Evolutionary conservation across 441 rosid genomes (phyloP), one percentile per base, ranked within the genome.

Genomic region (Pelargonium myrrhifolium): DNA sequence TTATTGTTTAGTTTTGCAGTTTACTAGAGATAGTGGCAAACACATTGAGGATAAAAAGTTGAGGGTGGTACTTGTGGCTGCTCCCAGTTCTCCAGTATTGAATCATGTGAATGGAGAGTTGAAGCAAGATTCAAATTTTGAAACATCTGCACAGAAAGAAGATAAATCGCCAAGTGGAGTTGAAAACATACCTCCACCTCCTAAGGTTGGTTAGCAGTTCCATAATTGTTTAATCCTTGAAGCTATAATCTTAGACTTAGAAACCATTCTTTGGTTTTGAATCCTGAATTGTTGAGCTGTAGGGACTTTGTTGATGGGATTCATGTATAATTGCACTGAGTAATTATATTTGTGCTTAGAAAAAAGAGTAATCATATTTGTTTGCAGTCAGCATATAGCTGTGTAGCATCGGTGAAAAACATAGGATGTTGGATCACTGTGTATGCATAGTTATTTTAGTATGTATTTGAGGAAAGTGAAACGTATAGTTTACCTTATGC

Each of bases 41-140:
- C 43, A 72, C 60, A 7, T 84, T 45, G 86, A 81, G 67, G 88
- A 84, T 62, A 84, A 66, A 79, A 86, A 82, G 73, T 66, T 86
- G 17, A 75, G 72, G 74, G 88, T 84, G 35, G 67, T 75, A 60
- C 82, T 84, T 1, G 20, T 78, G 51, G 71, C 77, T 45, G 82
- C 86, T 9, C 37, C 72, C 7, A 60, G 72, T 35, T 82, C 78
- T 10, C 85, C 84, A 5, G 74, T 74, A 43, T 47, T 82, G 68
- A 55, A 76, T 42, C 82, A 84, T 10, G 73, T 58, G 53, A 75
- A 81, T 59, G 83, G 75, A 66, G 84, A 71, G 7, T 45, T 24
- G 67, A 79, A 79, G 76, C 85, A 84, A 70, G 86, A 78, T 21
- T 67, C 51, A 4, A 20, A 17, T 39, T 62, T n/a, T 40, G 86